phyloP scores from a whole-genome alignment of 805 yeast species.

The Wickerhamomyces pijperi region DNA sequence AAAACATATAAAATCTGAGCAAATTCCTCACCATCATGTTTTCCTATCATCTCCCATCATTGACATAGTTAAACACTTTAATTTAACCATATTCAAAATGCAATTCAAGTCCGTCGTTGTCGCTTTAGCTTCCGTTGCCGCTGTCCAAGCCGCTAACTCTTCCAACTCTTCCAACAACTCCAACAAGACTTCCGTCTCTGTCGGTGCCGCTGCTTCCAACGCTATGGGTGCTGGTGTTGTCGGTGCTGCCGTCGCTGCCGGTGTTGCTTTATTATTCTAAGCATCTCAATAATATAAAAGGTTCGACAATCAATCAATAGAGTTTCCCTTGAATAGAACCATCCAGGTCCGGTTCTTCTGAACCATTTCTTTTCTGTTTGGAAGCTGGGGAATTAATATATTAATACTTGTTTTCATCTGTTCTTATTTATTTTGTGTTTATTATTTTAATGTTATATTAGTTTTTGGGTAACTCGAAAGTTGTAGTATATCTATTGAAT shows the following conservation, averaged over 20 bases:
- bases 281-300: conserved; percentile 1
- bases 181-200: conserved; percentile 32
- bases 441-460: not conserved
- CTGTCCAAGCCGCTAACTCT: conserved; percentile 51
- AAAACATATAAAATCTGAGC: conserved; percentile 6
- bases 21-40: conserved; percentile 1
- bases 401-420: not conserved
- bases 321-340: not conserved
- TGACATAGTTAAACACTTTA: too few relatives aligned
- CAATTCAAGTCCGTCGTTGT: conserved; percentile 61
- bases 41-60: too few relatives aligned
- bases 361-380: too few relatives aligned
- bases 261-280: conserved; percentile 45
- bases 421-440: not conserved
- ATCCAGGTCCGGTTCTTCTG: not conserved
- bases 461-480: not conserved
- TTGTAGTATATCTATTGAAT: not conserved
- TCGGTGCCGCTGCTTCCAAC: conserved; percentile 39
- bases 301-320: not conserved
- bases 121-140: conserved; percentile 61
- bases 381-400: not conserved
- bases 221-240: conserved; percentile 62
- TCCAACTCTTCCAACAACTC: conserved; percentile 25
- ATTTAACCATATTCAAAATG: conserved; percentile 44
- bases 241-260: conserved; percentile 82